These are phyloP conservation scores for Phytopythium mirpurense DNA, from an alignment of 352 stramenopile genomes.

Conservation along the genomic window DNA sequence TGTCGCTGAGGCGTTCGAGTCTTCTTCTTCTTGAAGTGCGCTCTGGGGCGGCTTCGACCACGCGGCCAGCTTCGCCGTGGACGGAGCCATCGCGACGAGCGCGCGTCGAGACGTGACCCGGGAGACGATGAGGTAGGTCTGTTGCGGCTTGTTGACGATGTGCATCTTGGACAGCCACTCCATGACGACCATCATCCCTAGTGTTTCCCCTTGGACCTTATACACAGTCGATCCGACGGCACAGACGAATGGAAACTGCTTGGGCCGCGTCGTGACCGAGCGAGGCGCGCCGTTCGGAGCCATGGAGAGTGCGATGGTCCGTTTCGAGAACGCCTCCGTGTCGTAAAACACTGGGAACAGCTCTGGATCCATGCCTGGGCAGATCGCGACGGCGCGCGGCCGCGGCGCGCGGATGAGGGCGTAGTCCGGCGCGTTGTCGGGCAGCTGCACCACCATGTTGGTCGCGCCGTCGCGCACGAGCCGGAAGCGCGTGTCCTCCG, in stretches of 20 bases:
- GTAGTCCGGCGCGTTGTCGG: neutral
- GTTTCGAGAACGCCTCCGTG: neutral
- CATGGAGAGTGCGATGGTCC: neutral
- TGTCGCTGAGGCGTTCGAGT: neutral
- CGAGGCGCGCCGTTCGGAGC: neutral
- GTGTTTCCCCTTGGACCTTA: neutral
- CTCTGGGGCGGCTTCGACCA: neutral
- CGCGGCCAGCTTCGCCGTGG: neutral
- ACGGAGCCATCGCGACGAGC: neutral
- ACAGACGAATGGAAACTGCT: neutral
- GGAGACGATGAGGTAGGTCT: constrained; percentile 3
- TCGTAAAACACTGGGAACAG: constrained; percentile 9
- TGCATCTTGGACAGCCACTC: neutral
- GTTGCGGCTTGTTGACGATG: constrained; percentile 6
- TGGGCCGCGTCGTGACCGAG: neutral
- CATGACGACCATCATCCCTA: neutral
- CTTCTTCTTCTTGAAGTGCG: neutral
- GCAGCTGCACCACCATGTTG: constrained; percentile 1
- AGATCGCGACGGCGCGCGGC: neutral
- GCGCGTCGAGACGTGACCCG: neutral
- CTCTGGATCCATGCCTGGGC: neutral
- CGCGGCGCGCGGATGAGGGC: constrained; percentile 1
- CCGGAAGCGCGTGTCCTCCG: constrained; percentile 4
- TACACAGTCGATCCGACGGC: neutral
- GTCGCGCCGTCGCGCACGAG: constrained; percentile 5